Conservation (phyloP, 306 rosid genomes). For the peach (Prunus persica) region DNA sequence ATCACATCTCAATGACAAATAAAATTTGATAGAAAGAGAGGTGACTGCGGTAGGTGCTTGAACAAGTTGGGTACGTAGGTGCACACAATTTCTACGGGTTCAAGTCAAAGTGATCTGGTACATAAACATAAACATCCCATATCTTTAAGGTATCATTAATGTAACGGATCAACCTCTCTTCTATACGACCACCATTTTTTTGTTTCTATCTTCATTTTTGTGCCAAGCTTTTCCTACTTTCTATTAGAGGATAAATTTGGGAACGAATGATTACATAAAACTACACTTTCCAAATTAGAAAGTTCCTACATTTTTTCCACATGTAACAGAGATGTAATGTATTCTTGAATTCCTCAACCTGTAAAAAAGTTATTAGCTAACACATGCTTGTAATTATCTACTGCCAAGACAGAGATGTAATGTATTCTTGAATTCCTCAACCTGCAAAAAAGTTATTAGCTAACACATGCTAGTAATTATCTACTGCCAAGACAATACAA, state of each 20-base stretch:
- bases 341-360: neutral
- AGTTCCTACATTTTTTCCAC: neutral
- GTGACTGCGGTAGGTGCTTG: neutral
- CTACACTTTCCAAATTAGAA: neutral
- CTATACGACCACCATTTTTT: neutral
- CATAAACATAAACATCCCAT: neutral
- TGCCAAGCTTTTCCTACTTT: neutral
- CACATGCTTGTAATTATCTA: neutral
- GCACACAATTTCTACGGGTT: neutral
- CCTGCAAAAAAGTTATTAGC: neutral
- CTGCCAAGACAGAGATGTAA: neutral
- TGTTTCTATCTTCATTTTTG: neutral
- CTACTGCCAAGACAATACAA: constrained; percentile 6
- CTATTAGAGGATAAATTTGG: neutral
- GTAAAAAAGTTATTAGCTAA: neutral
- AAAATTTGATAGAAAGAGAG: neutral
- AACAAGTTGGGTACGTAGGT: neutral
- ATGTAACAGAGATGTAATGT: neutral
- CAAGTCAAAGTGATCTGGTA: neutral
- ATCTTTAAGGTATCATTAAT: neutral
- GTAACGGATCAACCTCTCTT: neutral
- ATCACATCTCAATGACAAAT: constrained; percentile 1
- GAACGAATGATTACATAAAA: neutral
- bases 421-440: no score
- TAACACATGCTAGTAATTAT: neutral